Percentiles rank a stretch among this genome's conserved stretches.
Conservation (phyloP, 768 basidiomycete genomes). For the Trametes gibbosa region DNA sequence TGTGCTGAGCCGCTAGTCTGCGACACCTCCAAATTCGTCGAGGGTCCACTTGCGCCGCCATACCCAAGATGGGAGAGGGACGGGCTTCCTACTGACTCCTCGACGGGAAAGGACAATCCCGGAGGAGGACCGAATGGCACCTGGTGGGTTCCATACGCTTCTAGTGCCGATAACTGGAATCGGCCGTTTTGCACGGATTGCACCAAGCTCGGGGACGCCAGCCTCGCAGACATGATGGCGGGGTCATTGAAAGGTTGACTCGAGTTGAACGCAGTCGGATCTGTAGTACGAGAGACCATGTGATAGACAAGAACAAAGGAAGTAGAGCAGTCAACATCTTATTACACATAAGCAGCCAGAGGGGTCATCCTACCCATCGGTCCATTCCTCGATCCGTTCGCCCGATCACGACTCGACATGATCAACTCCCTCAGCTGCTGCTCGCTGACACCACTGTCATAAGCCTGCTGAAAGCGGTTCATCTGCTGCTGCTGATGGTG, state of each 20-base stretch:
- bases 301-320: conserved; percentile 19
- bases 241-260: conserved; percentile 64
- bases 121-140: conserved; percentile 56
- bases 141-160: conserved; percentile 19
- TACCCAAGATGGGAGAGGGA: conserved; percentile 29
- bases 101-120: conserved; percentile 49
- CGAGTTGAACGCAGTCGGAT: conserved; percentile 35
- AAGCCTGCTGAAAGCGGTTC: conserved; percentile 50
- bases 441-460: conserved; percentile 63
- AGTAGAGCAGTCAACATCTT: conserved; percentile 33
- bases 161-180: conserved; percentile 17
- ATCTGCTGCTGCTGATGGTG: conserved; percentile 14
- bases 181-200: conserved; percentile 24
- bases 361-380: conserved; percentile 47
- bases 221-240: conserved; percentile 76
- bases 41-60: conserved; percentile 21
- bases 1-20: conserved; percentile 43
- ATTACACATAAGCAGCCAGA: conserved; percentile 36
- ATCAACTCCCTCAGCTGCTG: conserved; percentile 77
- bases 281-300: conserved; percentile 17
- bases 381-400: conserved; percentile 33
- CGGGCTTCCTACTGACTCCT: conserved; percentile 33
- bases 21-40: conserved; percentile 28
- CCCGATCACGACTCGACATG: conserved; percentile 63
- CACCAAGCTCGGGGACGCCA: conserved; percentile 40